These are phyloP conservation scores for Amanita molliuscula DNA, from an alignment of 768 basidiomycete genomes.

Conservation along the genomic window DNA sequence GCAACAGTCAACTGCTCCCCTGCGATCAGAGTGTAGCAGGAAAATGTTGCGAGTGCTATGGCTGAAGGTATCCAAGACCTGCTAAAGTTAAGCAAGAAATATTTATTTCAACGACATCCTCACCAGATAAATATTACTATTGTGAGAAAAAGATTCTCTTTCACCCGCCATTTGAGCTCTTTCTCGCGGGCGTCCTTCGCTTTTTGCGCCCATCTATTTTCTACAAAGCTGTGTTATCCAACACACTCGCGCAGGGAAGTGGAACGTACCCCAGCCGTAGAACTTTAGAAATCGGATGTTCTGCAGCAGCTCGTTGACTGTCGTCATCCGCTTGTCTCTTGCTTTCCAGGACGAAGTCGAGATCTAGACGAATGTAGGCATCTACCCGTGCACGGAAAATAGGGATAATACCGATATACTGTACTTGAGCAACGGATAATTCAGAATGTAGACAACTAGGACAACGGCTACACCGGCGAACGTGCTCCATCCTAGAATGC, in stretches of 20 bases:
- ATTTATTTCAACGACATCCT: constrained; percentile 7
- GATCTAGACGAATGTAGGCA: constrained; percentile 24
- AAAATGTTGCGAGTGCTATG: constrained; percentile 50
- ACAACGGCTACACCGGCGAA: constrained; percentile 63
- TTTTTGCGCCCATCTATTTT: constrained; percentile 49
- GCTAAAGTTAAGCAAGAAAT: constrained; percentile 3
- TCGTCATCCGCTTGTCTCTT: constrained; percentile 56
- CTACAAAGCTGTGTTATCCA: constrained; percentile 18
- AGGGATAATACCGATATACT: constrained; percentile 42
- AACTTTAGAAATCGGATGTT: constrained; percentile 67
- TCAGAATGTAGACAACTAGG: constrained; percentile 47
- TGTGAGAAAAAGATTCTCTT: constrained; percentile 49
- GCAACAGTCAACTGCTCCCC: constrained; percentile 61
- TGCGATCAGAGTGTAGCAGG: constrained; percentile 59
- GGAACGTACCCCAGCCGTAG: constrained; percentile 58
- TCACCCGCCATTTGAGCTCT: constrained; percentile 61
- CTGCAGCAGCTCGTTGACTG: constrained; percentile 69
- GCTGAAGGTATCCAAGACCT: constrained; percentile 72
- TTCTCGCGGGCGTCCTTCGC: constrained; percentile 42
- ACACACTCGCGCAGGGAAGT: background rate
- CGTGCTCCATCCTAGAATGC: constrained; percentile 71
- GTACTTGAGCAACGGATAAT: constrained; percentile 59
- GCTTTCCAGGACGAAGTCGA: constrained; percentile 50
- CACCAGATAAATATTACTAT: constrained; percentile 63
- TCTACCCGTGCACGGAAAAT: background rate